These are phyloP conservation scores for Cutaneotrichosporon cutaneum DNA, from an alignment of 1,284 basidiomycete genomes.

Conservation along the genomic window DNA sequence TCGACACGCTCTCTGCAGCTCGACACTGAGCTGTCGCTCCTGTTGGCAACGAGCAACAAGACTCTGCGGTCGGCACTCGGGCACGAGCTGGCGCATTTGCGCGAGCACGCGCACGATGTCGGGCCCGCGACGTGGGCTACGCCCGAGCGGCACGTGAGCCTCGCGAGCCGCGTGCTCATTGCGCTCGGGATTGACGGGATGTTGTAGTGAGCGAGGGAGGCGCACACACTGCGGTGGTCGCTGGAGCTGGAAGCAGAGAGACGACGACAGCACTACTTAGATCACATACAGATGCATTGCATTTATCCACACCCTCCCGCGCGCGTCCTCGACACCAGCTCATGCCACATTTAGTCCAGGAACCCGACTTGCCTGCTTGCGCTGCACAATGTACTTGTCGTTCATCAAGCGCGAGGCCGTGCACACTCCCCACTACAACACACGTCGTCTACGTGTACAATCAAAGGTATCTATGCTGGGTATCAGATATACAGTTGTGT, in stretches of 20 bases:
- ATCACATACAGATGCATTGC: background rate
- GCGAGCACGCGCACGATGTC: constrained; percentile 54
- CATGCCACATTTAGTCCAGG: too few relatives aligned
- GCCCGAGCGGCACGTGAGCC: constrained; percentile 65
- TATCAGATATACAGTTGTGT: background rate
- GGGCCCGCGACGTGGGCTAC: constrained; percentile 55
- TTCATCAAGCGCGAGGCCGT: background rate
- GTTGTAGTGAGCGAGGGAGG: constrained; percentile 31
- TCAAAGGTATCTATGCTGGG: background rate
- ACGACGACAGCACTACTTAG: background rate
- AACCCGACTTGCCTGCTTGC: background rate
- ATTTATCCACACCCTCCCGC: background rate
- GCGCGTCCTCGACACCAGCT: too few relatives aligned
- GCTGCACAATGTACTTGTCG: background rate
- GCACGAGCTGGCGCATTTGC: constrained; percentile 55
- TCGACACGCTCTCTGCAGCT: constrained; percentile 86
- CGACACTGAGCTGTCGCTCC: constrained; percentile 88
- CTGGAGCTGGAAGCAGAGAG: too few relatives aligned
- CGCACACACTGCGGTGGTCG: too few relatives aligned
- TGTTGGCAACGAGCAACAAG: constrained; percentile 68
- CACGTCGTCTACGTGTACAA: background rate
- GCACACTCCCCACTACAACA: background rate
- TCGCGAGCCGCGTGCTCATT: constrained; percentile 67
- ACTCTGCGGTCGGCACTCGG: constrained; percentile 51
- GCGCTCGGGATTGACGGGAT: constrained; percentile 52